Percentiles rank a stretch among this genome's conserved stretches.
These are phyloP conservation scores for Leishmania braziliensis DNA, from an alignment of 208 protist genomes.

Conservation along the genomic window DNA sequence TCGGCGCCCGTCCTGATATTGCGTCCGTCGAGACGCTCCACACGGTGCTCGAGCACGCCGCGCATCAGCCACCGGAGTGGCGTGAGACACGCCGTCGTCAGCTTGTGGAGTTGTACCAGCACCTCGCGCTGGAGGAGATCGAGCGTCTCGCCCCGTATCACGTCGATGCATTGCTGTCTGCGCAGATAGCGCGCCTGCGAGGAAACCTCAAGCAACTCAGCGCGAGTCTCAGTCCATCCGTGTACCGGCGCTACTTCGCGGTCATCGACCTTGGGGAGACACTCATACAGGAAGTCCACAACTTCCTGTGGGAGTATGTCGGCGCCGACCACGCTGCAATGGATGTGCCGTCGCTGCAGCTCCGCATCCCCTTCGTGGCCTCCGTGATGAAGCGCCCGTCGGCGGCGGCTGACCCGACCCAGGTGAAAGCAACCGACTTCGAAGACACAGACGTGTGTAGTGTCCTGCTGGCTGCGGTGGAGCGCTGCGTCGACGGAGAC, in stretches of 20 bases:
- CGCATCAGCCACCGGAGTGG: slow-evolving; percentile 72
- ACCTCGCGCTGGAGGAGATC: slow-evolving; percentile 73
- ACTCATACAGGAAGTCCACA: slow-evolving; percentile 72
- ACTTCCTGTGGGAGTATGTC: slow-evolving; percentile 90
- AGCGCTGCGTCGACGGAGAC: slow-evolving; percentile 70
- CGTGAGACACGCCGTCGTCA: slow-evolving; percentile 80
- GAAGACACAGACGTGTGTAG: slow-evolving; percentile 82
- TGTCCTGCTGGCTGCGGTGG: slow-evolving; percentile 74
- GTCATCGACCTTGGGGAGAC: slow-evolving; percentile 46
- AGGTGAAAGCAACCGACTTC: slow-evolving; percentile 54
- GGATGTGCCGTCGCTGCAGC: slow-evolving; percentile 64
- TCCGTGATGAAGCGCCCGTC: slow-evolving; percentile 66
- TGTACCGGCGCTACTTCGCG: slow-evolving; percentile 76
- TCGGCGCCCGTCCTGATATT: slow-evolving; percentile 82
- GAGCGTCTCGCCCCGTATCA: slow-evolving; percentile 59
- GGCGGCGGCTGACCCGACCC: slow-evolving; percentile 26
- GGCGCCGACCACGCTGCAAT: slow-evolving; percentile 67
- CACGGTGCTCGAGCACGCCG: slow-evolving; percentile 85
- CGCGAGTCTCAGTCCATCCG: slow-evolving; percentile 62
- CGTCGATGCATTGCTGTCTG: slow-evolving; percentile 58
- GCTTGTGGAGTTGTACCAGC: slow-evolving; percentile 85
- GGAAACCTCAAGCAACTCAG: slow-evolving; percentile 64
- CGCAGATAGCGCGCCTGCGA: slow-evolving; percentile 70
- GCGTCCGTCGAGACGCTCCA: slow-evolving; percentile 82
- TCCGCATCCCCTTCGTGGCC: slow-evolving; percentile 78